phyloP scores from a whole-genome alignment of 345 rosid species.

The Cardamine chenopodiifolia region DNA sequence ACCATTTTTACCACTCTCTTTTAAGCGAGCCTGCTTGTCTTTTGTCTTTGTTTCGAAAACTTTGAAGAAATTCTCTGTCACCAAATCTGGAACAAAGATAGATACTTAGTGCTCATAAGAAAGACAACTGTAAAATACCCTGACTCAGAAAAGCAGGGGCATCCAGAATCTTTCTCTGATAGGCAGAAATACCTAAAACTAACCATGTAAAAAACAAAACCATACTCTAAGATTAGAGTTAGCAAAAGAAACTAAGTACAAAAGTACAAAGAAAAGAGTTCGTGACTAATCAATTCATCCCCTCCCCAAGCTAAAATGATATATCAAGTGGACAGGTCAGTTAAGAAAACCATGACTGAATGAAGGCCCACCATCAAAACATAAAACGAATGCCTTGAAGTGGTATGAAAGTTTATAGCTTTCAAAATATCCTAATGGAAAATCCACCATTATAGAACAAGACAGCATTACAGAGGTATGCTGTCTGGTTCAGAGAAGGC shows the following conservation, averaged over 20 bases:
- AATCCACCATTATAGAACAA: conserved; percentile 9
- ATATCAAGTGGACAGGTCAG: conserved; percentile 14
- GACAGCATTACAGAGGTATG: conserved; percentile 2
- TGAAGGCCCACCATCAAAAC: conserved; percentile 2
- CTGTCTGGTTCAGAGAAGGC: conserved; percentile 16
- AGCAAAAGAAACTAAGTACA: conserved; percentile 2
- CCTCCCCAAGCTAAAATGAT: conserved; percentile 2
- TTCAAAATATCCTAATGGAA: not conserved
- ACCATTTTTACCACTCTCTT: conserved; percentile 69
- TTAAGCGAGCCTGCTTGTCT: conserved; percentile 72
- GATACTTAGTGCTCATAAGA: conserved; percentile 33
- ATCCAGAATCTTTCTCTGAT: conserved; percentile 13
- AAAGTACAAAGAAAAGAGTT: not conserved
- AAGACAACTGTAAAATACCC: not conserved
- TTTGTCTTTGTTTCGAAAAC: conserved; percentile 82
- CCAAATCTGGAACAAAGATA: conserved; percentile 61
- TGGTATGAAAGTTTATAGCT: not conserved
- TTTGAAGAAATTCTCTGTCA: conserved; percentile 63
- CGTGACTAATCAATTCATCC: not conserved
- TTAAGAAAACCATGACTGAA: not conserved
- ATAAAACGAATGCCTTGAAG: conserved; percentile 3
- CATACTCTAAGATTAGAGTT: not conserved
- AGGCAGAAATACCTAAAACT: conserved; percentile 14
- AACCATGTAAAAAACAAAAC: not conserved
- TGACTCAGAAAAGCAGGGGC: conserved; percentile 9